Evolutionary conservation across 2,329 filamentous ascomycete species (phyloP), one percentile per base, ranked within the genome.

Genomic region (Colletotrichum sp.): DNA sequence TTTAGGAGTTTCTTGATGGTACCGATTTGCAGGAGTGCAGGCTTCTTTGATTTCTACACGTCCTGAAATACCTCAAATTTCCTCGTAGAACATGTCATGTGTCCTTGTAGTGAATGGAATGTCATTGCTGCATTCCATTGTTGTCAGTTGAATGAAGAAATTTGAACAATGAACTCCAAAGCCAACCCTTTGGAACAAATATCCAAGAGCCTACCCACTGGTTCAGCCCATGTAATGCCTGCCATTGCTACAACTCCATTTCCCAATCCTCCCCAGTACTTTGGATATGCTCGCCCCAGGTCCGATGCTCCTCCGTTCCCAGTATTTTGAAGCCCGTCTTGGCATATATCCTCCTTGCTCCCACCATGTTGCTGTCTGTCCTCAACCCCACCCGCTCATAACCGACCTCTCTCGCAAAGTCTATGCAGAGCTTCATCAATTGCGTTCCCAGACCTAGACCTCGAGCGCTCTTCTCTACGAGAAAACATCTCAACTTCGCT

Each of bases 401-500:
- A 1, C 78, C 79, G 9, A 28, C 61, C 13, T 78, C 72, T 32
- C 66, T 72, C 4, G 80, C 79, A 66, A 80, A 79, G 21, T 75
- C 67, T 6, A 81, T 24, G 59, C 75, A 79, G 6, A 71, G 67
- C 30, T 63, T 43, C 18, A 80, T 67, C 66, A 81, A 36, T 4
- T 43, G 60, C 15, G 65, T 75, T 3, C 79, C 79, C 1, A 80
- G n/a, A 0, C 80, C 80, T 13, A 79, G 43, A 0, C 80, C 80
- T 9, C 80, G 69, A 6, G 79, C 78, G 1, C 36, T 48, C 5
- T 73, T 66, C 36, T 81, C 79, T 10, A 82, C 81, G 1, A 82
- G 28, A 7, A 82, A 78, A 3, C 80, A 75, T 4, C 81, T 78
- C 10, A 82, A 66, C n/a, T 78, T 78, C 13, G 80, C 81, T 13